Evolutionary conservation across 2,329 filamentous ascomycete species (phyloP).

Genomic region (Colletotrichum higginsianum): DNA sequence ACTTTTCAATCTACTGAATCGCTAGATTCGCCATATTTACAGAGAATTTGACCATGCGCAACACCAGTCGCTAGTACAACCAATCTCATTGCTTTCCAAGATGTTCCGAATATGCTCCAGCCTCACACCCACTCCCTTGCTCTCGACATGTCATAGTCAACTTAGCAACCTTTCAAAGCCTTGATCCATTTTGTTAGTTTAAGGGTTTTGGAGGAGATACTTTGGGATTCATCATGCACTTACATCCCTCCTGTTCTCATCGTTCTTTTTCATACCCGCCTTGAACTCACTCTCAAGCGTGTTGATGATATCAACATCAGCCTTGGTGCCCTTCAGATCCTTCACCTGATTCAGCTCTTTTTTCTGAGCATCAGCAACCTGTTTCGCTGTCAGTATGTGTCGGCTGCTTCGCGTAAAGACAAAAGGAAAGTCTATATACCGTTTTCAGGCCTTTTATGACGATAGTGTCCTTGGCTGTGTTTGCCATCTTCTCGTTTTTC

Average conservation of each 20-base stretch:
- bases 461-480: constrained; percentile 14
- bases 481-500: constrained; percentile 45
- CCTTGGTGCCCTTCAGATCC: constrained; percentile 11
- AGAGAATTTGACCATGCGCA: background rate
- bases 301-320: background rate
- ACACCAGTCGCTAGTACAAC: background rate
- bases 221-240: background rate
- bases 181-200: background rate
- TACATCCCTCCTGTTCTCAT: constrained; percentile 27
- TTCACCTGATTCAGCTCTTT: constrained; percentile 19
- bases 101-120: background rate
- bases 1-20: background rate
- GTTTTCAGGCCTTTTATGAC: constrained; percentile 42
- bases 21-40: constrained; percentile 8
- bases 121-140: background rate
- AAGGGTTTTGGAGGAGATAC: rapidly evolving
- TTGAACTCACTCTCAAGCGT: constrained; percentile 38
- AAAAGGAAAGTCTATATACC: constrained; percentile 11
- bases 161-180: constrained; percentile 10
- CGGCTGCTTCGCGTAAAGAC: background rate
- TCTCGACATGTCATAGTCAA: no score
- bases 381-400: background rate
- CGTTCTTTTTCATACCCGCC: constrained; percentile 44
- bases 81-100: background rate
- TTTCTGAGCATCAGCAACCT: constrained; percentile 27